These are phyloP conservation scores for Barnettozyma hawaiiensis DNA, from an alignment of 1,139 yeast genomes.

Conservation along the genomic window DNA sequence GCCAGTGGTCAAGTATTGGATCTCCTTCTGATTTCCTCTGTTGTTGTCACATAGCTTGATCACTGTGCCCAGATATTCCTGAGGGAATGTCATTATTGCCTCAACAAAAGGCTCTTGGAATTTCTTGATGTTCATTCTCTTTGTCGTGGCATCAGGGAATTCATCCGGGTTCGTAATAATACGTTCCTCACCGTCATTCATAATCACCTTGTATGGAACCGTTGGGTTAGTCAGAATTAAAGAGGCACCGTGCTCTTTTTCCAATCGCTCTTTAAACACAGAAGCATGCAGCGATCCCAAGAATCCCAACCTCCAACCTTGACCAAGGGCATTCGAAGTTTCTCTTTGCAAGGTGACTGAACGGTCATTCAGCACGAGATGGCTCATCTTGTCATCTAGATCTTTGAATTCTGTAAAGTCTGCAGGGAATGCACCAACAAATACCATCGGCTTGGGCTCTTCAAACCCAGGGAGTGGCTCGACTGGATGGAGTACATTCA, in stretches of 20 bases:
- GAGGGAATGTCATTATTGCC: slow-evolving; percentile 87
- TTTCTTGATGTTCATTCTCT: slow-evolving; percentile 43
- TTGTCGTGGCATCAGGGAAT: slow-evolving; percentile 59
- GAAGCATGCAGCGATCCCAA: slow-evolving; percentile 93
- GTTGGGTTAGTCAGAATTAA: slow-evolving; percentile 93
- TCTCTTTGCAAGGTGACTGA: slow-evolving; percentile 87
- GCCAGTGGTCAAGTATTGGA: slow-evolving; percentile 73
- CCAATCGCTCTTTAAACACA: slow-evolving; percentile 85
- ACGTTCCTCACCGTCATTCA: slow-evolving; percentile 56
- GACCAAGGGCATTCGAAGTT: slow-evolving; percentile 90
- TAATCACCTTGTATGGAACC: slow-evolving; percentile 78
- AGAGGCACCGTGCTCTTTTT: slow-evolving; percentile 90
- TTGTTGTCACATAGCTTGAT: slow-evolving; percentile 80
- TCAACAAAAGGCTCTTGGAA: slow-evolving; percentile 87
- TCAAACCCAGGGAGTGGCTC: slow-evolving; percentile 91
- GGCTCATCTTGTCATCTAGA: slow-evolving; percentile 85
- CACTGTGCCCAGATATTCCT: slow-evolving; percentile 81
- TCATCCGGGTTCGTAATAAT: slow-evolving; percentile 86
- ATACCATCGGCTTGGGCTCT: slow-evolving; percentile 97
- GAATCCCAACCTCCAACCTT: slow-evolving; percentile 96
- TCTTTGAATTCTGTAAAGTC: slow-evolving; percentile 88
- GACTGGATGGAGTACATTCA: slow-evolving; percentile 59
- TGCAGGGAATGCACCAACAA: slow-evolving; percentile 97
- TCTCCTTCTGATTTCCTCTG: slow-evolving; percentile 76
- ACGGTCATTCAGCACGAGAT: slow-evolving; percentile 84